Percentiles rank a stretch among this genome's conserved stretches.
Conservation (phyloP, 1,284 basidiomycete species). For the Pseudozyma pruni region DNA sequence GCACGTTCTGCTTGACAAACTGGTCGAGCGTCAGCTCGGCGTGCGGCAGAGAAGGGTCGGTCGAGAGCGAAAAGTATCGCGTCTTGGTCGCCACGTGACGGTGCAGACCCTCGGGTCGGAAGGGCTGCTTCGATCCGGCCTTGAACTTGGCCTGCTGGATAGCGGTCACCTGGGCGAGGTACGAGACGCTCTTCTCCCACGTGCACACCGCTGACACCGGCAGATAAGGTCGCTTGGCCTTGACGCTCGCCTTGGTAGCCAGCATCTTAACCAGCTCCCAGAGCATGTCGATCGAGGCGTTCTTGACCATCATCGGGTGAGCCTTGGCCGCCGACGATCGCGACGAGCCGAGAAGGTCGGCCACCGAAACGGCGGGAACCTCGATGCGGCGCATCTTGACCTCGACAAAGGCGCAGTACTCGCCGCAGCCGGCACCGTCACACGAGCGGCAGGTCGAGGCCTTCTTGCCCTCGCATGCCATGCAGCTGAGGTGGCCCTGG, state of each 20-base stretch:
- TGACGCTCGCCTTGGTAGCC: constrained; percentile 34
- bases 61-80: constrained; percentile 45
- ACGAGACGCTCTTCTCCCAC: constrained; percentile 46
- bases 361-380: constrained; percentile 52
- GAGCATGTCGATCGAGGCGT: constrained; percentile 47
- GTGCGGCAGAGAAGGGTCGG: constrained; percentile 34
- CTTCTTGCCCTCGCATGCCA: constrained; percentile 46
- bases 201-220: constrained; percentile 53
- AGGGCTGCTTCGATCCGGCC: constrained; percentile 32
- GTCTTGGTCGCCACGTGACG: constrained; percentile 32
- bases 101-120: constrained; percentile 24
- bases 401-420: constrained; percentile 49
- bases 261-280: constrained; percentile 51
- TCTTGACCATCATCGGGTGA: constrained; percentile 28
- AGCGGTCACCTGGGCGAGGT: constrained; percentile 43
- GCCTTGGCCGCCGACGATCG: constrained; percentile 17
- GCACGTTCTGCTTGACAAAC: constrained; percentile 42
- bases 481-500: constrained; percentile 44
- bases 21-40: constrained; percentile 41
- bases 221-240: constrained; percentile 44
- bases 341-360: constrained; percentile 32
- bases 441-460: constrained; percentile 43
- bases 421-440: constrained; percentile 44
- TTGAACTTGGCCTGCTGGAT: constrained; percentile 47
- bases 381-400: constrained; percentile 54